Base-by-base conservation (phyloP, 2,329 filamentous ascomycete genomes). In the Penicillium griseofulvum region DNA sequence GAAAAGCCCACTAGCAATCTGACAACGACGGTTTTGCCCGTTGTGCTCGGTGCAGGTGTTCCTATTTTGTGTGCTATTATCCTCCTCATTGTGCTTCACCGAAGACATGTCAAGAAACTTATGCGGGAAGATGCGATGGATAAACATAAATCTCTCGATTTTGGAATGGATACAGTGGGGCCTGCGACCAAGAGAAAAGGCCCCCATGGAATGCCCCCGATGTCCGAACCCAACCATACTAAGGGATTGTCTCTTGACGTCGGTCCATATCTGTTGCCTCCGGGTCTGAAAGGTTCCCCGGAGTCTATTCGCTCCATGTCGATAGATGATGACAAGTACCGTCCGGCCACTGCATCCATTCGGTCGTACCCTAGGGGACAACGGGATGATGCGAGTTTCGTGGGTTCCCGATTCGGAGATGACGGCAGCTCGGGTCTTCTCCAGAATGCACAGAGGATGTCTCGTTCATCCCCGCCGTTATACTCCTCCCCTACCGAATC, bases 231-330 rank as follows among this genome's bases (percentile, higher is more conserved):
- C 22, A 67, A 67, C 31, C 75, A 76, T 57, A 69, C 65, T 47
- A 79, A 81, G 39, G 82, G 82, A 14, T 63, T 86, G 59, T 87
- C 84, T 16, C 72, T 86, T 65, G 83, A 85, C 59, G 85, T 84
- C 33, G 94, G 87, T 65, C 94, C 94, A 2, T 99, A 97, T 71
- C 83, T 99, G n/a, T 81, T 97, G n/a, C 92, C 94, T 5, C 89
- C 90, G 1, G 86, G 85, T 52, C 69, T 93, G 19, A 86, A 94
- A 39, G 81, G 84, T 67, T 97, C 93, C 1, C 84, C 85, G 42
- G 91, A 96, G 63, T 97, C 93, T 5, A 80, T 97, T 59, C 87
- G 92, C 71, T 95, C 91, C 3, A 80, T 97, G 61, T 89, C 87
- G 2, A 82, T 93, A 62, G 83, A 87, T 51, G 88, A 95, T 65